Evolutionary conservation across 768 basidiomycete genomes (phyloP), one percentile per base, ranked within the genome.

Genomic region (Suillus brevipes): DNA sequence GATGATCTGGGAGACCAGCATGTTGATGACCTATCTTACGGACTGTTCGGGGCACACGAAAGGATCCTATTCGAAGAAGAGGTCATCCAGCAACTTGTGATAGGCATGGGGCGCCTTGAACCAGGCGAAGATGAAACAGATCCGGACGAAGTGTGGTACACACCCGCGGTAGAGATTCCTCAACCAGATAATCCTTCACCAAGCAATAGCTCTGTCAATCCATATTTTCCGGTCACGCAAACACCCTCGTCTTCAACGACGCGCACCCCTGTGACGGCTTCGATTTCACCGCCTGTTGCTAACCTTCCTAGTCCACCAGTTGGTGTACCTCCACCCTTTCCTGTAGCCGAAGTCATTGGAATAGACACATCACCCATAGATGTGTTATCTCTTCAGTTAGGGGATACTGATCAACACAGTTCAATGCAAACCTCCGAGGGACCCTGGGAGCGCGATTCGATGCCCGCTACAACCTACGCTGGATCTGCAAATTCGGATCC

Each of bases 61-160:
- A 81, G 90, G 64, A 78, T 79, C 6, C 77, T 92, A 74, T 87
- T 97, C 67, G 89, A 92, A 71, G 83, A 86, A 38, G 95, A 97
- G 78, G 84, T 98, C 50, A 74, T 97, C 8, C 84, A 91, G 62
- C 92, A 94, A 42, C 89, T 98, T 67, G 89, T 97, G 63, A 89
- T 97, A 61, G 95, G 94, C 37, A 91, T 98, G 82, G 93, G 93
- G 10, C 82, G 88, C 25, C 81, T 98, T 36, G 88, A 88, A 53
- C 73, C 70, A 18, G 67, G 74, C 9, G 50, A 50, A 67, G 68
- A 76, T 66, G 70, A 74, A 4, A 84, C 83, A 68, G 78, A 81
- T 28, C 76, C 68, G 5, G 31, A 68, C 57, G 70, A 79, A 70
- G 66, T 78, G 40, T 77, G 73, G 67, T 72, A 77, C 34, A 76